Conservation (phyloP, 1,284 basidiomycete genomes). For the Cryptococcus sp. region DNA sequence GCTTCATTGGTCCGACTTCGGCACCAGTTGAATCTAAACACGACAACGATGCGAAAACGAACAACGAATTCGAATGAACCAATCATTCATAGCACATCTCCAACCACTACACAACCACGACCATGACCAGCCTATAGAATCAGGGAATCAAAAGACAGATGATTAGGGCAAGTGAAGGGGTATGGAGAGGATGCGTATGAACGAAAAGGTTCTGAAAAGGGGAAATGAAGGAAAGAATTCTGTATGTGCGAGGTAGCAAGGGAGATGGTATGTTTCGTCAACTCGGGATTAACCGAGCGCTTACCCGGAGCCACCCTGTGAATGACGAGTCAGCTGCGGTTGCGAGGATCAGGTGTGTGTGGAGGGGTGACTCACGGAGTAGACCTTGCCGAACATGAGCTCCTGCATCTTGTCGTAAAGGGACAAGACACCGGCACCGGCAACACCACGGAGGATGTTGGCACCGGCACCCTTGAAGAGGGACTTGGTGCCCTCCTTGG, state of each 20-base stretch:
- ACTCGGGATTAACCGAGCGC: constrained; percentile 14
- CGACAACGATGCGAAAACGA: background rate
- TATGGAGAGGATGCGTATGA: constrained; percentile 1
- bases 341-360: background rate
- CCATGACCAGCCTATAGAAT: constrained; percentile 7
- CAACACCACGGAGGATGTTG: constrained; percentile 65
- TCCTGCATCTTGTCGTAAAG: constrained; percentile 64
- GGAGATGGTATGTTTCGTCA: background rate
- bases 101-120: constrained; percentile 7
- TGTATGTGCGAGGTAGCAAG: constrained; percentile 15
- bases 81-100: constrained; percentile 5
- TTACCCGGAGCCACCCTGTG: constrained; percentile 46
- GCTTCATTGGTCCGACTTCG: background rate
- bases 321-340: constrained; percentile 4
- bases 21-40: background rate
- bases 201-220: constrained; percentile 1
- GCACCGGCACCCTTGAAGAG: constrained; percentile 59
- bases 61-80: background rate
- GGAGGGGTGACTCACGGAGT: constrained; percentile 57
- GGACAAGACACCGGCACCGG: constrained; percentile 67
- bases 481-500: constrained; percentile 58
- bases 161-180: constrained; percentile 5
- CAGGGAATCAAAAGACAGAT: constrained; percentile 1
- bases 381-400: constrained; percentile 87
- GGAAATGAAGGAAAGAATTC: constrained; percentile 7